Evolutionary conservation across 1,284 basidiomycete genomes (phyloP), one percentile per base, ranked within the genome.

Genomic region (Melampsora americana): DNA sequence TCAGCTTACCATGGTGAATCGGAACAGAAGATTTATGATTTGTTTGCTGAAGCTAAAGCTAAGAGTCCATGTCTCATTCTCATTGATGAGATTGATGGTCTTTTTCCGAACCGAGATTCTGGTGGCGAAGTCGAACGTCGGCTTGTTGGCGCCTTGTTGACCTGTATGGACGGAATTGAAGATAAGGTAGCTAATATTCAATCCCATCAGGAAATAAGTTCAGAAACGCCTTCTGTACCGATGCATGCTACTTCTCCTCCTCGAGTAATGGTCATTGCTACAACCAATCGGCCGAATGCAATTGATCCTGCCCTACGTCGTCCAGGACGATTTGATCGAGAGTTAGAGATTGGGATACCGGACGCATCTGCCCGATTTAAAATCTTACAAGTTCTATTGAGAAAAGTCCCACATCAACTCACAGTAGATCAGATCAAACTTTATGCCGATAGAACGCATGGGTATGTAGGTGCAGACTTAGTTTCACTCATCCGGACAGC

Each of bases 261-360:
- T 12, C 89, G 90, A 76, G 92, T 99, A 5, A 90, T 99, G 3
- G 92, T 99, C 26, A 92, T 99, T 78, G 96, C 93, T 0, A 96
- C 96, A 0, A 99, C 96, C 0, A 99, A 99, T 83, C 86, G 96
- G 46, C 95, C 94, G 3, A 98, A 99, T 82, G 92, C 94, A 5
- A 93, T 99, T 77, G 96, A 99, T 83, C 95, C 95, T 39, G 96
- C 96, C 0, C 85, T 99, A 59, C 86, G 96, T 67, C 86, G 96
- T 44, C 96, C 96, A 2, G 96, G 96, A 1, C 86, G 96, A 78
- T 95, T 99, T 80, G 96, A 99, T 83, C 86, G 93, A 78, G 96
- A 99, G 83, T 92, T 99, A 60, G 96, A 99, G 83, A 95, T 99
- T 79, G 95, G 94, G 48, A 89, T 99, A 44, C 96, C 96, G 0